Evolutionary conservation across 2,329 filamentous ascomycete genomes (phyloP).

Genomic region (Ceratocystis colombiana): DNA sequence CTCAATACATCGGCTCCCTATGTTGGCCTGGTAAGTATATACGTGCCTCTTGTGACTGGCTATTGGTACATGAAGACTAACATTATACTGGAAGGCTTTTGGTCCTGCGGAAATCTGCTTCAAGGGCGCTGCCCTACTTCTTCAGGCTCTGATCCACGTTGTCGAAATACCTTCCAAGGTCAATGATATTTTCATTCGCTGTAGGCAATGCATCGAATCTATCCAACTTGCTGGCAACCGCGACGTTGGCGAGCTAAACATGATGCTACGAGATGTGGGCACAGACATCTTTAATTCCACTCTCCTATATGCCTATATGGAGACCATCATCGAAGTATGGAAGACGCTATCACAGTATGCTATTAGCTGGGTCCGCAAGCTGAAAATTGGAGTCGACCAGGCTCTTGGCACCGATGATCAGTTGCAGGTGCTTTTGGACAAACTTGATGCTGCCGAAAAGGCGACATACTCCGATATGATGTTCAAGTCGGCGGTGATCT

Average conservation of each 20-base stretch:
- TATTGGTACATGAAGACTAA: neutral
- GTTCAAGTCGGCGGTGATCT: slow-evolving; percentile 12
- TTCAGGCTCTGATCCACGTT: slow-evolving; percentile 11
- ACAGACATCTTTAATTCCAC: slow-evolving; percentile 9
- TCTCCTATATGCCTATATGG: slow-evolving; percentile 14
- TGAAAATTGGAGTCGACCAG: neutral
- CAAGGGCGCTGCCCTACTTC: slow-evolving; percentile 16
- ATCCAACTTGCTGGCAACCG: neutral
- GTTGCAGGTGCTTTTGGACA: neutral
- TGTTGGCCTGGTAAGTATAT: slow-evolving; percentile 15
- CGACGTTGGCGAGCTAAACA: neutral
- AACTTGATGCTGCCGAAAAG: slow-evolving; percentile 4
- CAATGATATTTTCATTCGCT: slow-evolving; percentile 3
- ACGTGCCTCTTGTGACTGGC: no score
- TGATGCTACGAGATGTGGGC: neutral
- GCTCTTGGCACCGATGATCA: neutral
- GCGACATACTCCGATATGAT: slow-evolving; percentile 12
- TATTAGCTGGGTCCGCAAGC: slow-evolving; percentile 7
- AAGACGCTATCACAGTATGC: slow-evolving; percentile 2
- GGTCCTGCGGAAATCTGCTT: slow-evolving; percentile 17
- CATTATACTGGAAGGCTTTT: slow-evolving; percentile 9
- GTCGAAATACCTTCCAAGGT: slow-evolving; percentile 14
- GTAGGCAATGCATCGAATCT: slow-evolving; percentile 6
- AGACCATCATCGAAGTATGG: slow-evolving; percentile 17
- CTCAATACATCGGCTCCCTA: slow-evolving; percentile 8